Evolutionary conservation across 2,329 filamentous ascomycete genomes (phyloP).

Genomic region (Ceratocystis harringtonii): DNA sequence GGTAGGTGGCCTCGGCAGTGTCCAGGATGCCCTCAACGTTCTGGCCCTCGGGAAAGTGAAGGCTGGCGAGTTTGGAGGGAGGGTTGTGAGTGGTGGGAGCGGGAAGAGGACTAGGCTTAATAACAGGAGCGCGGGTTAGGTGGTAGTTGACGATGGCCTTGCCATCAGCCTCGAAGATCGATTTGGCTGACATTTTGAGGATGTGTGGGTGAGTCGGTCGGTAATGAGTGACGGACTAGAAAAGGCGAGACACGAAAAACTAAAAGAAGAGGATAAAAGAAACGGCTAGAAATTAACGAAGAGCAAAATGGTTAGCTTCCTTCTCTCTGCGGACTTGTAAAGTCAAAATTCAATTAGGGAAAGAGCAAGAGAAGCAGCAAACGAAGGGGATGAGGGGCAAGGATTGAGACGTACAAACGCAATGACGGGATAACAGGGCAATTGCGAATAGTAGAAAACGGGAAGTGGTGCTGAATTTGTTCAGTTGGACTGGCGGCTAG

Average conservation of each 20-base stretch:
- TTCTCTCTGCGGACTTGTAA: constrained; percentile 1
- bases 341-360: constrained; percentile 7
- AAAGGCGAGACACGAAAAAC: constrained; percentile 18
- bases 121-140: constrained; percentile 89
- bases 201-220: constrained; percentile 21
- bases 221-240: constrained; percentile 18
- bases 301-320: constrained; percentile 10
- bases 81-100: constrained; percentile 76
- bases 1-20: constrained; percentile 92
- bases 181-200: constrained; percentile 50
- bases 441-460: neutral
- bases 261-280: neutral
- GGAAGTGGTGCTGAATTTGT: neutral
- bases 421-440: constrained; percentile 1
- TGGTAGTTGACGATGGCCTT: constrained; percentile 99
- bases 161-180: constrained; percentile 97
- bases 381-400: constrained; percentile 2
- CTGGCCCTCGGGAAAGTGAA: constrained; percentile 84
- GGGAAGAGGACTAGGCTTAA: constrained; percentile 94
- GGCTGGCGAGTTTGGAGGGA: constrained; percentile 73
- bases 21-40: constrained; percentile 72
- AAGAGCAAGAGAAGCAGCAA: neutral
- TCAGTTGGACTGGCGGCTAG: constrained; percentile 4
- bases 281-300: neutral
- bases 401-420: constrained; percentile 6